Conservation (phyloP, 306 rosid genomes). For the Pyrus communis region DNA sequence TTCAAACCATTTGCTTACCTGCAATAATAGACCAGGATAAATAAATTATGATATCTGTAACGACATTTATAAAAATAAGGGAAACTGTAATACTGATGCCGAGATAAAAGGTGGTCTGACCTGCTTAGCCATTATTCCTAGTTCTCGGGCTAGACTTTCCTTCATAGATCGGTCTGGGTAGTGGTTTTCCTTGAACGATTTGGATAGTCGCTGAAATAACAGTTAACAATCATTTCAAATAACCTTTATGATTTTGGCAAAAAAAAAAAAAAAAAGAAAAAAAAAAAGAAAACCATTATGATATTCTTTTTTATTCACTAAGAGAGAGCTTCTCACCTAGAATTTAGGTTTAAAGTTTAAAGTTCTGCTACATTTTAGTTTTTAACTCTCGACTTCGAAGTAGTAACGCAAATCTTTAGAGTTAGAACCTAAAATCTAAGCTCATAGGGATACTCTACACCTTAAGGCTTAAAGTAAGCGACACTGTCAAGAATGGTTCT, state of each 20-base stretch:
- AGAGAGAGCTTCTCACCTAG: not conserved
- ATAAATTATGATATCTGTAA: not conserved
- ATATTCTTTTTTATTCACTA: not conserved
- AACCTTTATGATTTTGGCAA: not conserved
- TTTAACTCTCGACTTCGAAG: too few relatives aligned
- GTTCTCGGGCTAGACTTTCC: conserved; percentile 74
- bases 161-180: conserved; percentile 70
- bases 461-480: too few relatives aligned
- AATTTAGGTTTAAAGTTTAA: not conserved
- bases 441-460: too few relatives aligned
- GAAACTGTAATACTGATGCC: not conserved
- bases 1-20: conserved; percentile 96
- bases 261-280: too few relatives aligned
- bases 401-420: too few relatives aligned
- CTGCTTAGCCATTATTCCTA: conserved; percentile 62
- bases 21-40: conserved; percentile 1
- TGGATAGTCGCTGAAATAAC: conserved; percentile 52
- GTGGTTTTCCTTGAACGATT: conserved; percentile 74
- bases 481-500: too few relatives aligned
- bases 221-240: not conserved
- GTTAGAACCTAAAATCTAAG: too few relatives aligned
- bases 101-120: conserved; percentile 26
- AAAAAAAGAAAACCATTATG: not conserved
- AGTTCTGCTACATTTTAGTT: not conserved
- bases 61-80: not conserved